Base-by-base conservation (phyloP, 495 filamentous ascomycete genomes). In the Pyrenula aspistea region DNA sequence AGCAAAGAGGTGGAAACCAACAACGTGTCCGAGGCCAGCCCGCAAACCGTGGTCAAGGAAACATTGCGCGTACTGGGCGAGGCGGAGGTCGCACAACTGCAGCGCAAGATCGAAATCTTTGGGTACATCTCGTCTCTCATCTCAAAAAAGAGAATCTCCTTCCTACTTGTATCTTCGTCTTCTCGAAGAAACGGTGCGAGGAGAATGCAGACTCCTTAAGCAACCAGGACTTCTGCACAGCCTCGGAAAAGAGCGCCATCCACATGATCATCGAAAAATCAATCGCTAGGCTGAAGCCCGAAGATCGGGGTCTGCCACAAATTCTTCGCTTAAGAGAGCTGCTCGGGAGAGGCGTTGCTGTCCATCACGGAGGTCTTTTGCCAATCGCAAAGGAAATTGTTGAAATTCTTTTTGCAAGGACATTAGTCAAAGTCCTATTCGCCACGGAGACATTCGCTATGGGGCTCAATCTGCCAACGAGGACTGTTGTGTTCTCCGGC, bases 231-330 rank as follows among this genome's bases (percentile, higher is more conserved):
- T 96, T 91, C 65, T 91, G 84, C 67, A 95, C 84, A 20, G 88
- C 90, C 10, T 79, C 83, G 2, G 94, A 98, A 72, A 96, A 96
- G 81, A 98, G 93, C 65, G 80, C 85, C 31, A 91, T 90, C 51
- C 94, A 98, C 64, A 96, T 97, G 89, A 92, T 89, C 50, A 90
- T 98, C 53, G 92, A 98, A 68, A 94, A 89, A 65, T 96, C 92
- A 22, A 81, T 98, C 57, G 91, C 94, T 51, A 81, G 93, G 56
- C 73, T 98, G 53, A 96, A 94, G 65, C 88, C 85, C 10, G 92
- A 97, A 65, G 93, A 98, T 66, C 75, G 93, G 36, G 71, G 81
- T 0, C 77, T 98, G 1, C 93, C 93, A 8, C 93, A 98, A 68
- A 95, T 98, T 60, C 79, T 89, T 56, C 79, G 91, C 21, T 76